Conservation (phyloP, 2,329 filamentous ascomycete genomes). For the Claviceps capensis region DNA sequence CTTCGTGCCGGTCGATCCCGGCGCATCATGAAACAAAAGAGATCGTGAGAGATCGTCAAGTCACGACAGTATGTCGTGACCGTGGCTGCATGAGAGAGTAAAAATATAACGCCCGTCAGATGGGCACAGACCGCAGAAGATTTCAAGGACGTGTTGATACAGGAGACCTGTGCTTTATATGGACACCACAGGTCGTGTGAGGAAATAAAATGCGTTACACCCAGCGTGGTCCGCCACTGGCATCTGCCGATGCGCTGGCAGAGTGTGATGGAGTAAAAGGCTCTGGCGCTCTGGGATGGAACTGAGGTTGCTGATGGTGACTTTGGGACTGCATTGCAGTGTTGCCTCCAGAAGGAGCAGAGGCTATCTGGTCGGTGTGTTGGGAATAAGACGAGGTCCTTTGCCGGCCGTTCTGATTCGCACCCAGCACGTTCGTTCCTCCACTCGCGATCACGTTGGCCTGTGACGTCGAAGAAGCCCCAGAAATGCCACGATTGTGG, state of each 20-base stretch:
- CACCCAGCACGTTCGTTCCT: conserved; percentile 9
- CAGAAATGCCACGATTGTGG: conserved; percentile 29
- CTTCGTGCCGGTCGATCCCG: conserved; percentile 18
- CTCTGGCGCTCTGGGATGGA: conserved; percentile 14
- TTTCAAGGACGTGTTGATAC: conserved; percentile 12
- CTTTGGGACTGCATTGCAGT: conserved; percentile 14
- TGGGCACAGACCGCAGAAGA: conserved; percentile 11
- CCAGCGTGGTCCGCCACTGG: conserved; percentile 23
- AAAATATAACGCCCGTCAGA: conserved; percentile 11
- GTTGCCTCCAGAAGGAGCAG: conserved; percentile 14
- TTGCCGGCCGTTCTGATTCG: conserved; percentile 16
- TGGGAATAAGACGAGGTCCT: conserved; percentile 21
- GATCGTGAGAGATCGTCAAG: conserved; percentile 23
- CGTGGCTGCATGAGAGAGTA: conserved; percentile 16
- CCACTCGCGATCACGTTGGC: conserved; percentile 15
- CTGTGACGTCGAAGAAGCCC: conserved; percentile 23
- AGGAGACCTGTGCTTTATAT: conserved; percentile 15
- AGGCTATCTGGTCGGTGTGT: conserved; percentile 18
- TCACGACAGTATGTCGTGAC: conserved; percentile 24
- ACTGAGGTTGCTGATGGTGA: conserved; percentile 13
- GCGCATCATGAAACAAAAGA: conserved; percentile 19
- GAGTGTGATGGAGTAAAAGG: conserved; percentile 14
- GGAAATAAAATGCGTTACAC: conserved; percentile 18
- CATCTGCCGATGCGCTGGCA: conserved; percentile 14
- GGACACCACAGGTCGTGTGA: conserved; percentile 10